phyloP scores from a whole-genome alignment of 225 moss, liverwort and hornwort genomes.

The Pseudisothecium myosuroides region DNA sequence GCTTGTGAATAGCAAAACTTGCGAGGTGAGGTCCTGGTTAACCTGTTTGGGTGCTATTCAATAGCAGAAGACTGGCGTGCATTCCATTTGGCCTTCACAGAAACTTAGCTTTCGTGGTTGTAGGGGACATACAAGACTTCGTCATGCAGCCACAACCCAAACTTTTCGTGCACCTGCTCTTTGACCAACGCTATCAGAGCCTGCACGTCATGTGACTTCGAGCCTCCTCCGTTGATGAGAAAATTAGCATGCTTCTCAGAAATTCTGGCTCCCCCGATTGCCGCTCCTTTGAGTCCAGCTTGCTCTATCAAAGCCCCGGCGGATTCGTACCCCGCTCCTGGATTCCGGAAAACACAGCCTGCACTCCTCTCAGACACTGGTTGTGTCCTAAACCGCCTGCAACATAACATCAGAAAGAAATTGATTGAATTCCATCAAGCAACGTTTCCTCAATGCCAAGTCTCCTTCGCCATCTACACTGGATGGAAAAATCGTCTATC shows the following conservation, averaged over 20 bases:
- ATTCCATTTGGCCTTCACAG: neutral
- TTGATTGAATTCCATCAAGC: neutral
- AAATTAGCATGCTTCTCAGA: constrained; percentile 78
- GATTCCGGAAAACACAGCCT: constrained; percentile 90
- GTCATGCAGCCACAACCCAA: constrained; percentile 46
- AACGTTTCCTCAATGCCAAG: neutral
- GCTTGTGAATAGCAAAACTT: neutral
- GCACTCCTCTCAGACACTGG: constrained; percentile 66
- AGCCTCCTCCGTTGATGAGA: constrained; percentile 56
- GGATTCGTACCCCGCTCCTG: constrained; percentile 48
- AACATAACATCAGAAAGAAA: neutral
- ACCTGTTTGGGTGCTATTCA: neutral
- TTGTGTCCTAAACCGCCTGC: constrained; percentile 70
- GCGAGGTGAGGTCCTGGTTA: neutral
- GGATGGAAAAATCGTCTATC: neutral
- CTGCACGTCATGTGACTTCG: constrained; percentile 64
- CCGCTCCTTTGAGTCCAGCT: constrained; percentile 62
- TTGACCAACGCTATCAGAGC: constrained; percentile 54
- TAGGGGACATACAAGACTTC: constrained; percentile 66
- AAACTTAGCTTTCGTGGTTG: neutral
- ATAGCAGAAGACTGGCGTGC: neutral
- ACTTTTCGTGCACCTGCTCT: constrained; percentile 37
- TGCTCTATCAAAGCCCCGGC: constrained; percentile 85
- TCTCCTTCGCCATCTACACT: neutral
- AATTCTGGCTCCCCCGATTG: constrained; percentile 51